Percentiles rank a stretch among this genome's conserved stretches.
Evolutionary conservation across 257 asterid species (phyloP).

Genomic region (Mitragyna speciosa): DNA sequence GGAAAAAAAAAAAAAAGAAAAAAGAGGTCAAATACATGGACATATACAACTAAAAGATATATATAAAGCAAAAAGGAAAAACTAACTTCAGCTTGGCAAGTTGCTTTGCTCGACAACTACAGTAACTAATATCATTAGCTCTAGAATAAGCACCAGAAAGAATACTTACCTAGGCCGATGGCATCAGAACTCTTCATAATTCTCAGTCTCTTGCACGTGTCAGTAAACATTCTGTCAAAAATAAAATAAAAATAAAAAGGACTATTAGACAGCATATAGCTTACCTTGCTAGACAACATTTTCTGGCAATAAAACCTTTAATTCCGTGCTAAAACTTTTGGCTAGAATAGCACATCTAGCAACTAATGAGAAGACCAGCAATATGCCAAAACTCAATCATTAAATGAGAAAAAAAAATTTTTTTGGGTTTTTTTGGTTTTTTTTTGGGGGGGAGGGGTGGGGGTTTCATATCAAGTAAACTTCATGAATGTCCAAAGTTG

Average conservation of each 20-base stretch:
- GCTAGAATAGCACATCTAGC: background rate
- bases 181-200: slow-evolving; percentile 54
- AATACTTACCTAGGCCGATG: slow-evolving; percentile 48
- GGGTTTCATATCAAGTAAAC: background rate
- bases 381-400: background rate
- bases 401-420: background rate
- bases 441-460: too few species aligned
- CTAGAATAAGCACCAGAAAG: background rate
- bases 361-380: background rate
- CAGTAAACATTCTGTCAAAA: slow-evolving; percentile 41
- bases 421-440: too few species aligned
- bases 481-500: too few species aligned
- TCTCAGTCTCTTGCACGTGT: slow-evolving; percentile 48
- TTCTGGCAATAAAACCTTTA: background rate
- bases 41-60: background rate
- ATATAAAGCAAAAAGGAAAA: background rate
- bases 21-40: too few species aligned
- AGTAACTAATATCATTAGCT: background rate
- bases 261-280: background rate
- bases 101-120: background rate
- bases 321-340: background rate
- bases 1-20: too few species aligned
- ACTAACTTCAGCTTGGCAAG: background rate
- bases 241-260: background rate
- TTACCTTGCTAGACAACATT: background rate